Base-by-base conservation (phyloP, 805 yeast genomes). In the Naumovozyma dairenensis region DNA sequence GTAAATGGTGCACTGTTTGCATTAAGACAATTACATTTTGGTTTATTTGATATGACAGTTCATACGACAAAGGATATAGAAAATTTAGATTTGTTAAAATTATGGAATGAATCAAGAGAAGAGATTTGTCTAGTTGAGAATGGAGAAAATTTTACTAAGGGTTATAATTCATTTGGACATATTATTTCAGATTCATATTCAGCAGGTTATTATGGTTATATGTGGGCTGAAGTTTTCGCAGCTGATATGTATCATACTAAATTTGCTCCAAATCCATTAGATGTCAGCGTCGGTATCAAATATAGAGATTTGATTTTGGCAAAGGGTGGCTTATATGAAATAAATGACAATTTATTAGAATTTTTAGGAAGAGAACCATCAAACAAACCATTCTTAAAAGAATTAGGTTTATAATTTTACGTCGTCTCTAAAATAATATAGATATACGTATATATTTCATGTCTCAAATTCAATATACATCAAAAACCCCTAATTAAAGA, bases 191-290 rank as follows among this genome's bases (percentile, higher is more conserved):
- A 85, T 25, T 89, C 93, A 13, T 84, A 84, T 55, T 89, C 82
- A 35, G 76, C 87, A 8, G 86, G 87, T 3, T 84, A 84, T 59
- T 84, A 84, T 48, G 94, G 94, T 2, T 84, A 84, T 55, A 59
- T 83, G 61, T 84, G 85, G 77, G 80, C 93, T 2, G 77, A 77
- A 49, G 94, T 82, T 12, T 84, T 77, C 63, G 92, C 94, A 1
- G 72, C 83, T 5, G 94, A 84, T 55, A 80, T 84, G 52, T 84
- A 71, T 62, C 75, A 80, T 55, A 60, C 82, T 4, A 69, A 72
- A 49, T 84, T 84, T 66, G 71, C 72, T 37, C 47, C 60, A 1
- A 73, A 80, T 53, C 92, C 93, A 28, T 66, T 80, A 70, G 71
- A 75, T 49, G 63, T 72, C 15, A 53, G 54, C 13, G 66, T 60